These are phyloP conservation scores for Lecanicillium sp. DNA, from an alignment of 2,329 filamentous ascomycete species.

Conservation along the genomic window DNA sequence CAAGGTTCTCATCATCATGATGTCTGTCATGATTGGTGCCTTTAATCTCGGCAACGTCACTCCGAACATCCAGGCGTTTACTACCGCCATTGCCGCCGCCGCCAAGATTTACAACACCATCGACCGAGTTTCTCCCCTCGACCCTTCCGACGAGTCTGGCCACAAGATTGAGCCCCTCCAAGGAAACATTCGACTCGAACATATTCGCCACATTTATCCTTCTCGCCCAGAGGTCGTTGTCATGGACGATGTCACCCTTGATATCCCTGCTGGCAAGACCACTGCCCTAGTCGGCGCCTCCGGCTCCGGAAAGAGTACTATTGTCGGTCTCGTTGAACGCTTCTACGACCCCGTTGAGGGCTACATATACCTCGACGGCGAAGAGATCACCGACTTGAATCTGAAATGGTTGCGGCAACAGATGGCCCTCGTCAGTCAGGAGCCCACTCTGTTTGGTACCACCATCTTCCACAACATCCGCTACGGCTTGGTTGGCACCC, in stretches of 20 bases:
- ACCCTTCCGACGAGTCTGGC: slow-evolving; percentile 64
- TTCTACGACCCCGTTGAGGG: slow-evolving; percentile 90
- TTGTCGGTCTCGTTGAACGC: slow-evolving; percentile 84
- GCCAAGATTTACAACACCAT: slow-evolving; percentile 93
- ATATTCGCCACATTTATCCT: slow-evolving; percentile 90
- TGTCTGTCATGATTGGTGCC: slow-evolving; percentile 87
- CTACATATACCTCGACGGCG: slow-evolving; percentile 70
- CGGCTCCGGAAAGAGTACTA: slow-evolving; percentile 89
- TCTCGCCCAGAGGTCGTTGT: slow-evolving; percentile 84
- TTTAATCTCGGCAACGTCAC: slow-evolving; percentile 84
- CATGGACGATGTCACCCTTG: slow-evolving; percentile 73
- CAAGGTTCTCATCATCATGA: slow-evolving; percentile 73
- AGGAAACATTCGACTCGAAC: slow-evolving; percentile 71
- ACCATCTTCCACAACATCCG: slow-evolving; percentile 85
- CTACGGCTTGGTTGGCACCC: slow-evolving; percentile 83
- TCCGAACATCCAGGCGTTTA: slow-evolving; percentile 81
- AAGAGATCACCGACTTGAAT: slow-evolving; percentile 73
- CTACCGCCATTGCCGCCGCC: slow-evolving; percentile 72
- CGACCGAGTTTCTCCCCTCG: slow-evolving; percentile 75
- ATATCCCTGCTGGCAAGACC: slow-evolving; percentile 80
- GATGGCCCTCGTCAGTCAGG: slow-evolving; percentile 86
- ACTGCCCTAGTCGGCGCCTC: slow-evolving; percentile 92
- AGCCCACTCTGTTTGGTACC: slow-evolving; percentile 82
- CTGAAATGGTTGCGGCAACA: slow-evolving; percentile 87
- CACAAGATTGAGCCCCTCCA: slow-evolving; percentile 62